Conservation (phyloP, 2,329 filamentous ascomycete species). For the Xylariaceae sp. region DNA sequence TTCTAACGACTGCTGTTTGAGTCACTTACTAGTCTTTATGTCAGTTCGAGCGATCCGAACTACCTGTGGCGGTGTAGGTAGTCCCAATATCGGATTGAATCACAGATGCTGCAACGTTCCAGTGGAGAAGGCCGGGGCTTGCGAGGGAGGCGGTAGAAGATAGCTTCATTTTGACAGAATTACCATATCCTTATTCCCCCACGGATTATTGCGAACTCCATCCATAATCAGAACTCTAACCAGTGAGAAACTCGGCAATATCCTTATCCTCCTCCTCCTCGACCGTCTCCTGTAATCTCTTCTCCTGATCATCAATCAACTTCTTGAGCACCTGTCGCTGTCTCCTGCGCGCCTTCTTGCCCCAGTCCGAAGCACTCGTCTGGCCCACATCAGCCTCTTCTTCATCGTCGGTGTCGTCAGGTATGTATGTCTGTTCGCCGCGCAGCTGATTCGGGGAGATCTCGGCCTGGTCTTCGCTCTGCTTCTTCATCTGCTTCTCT, state of each 20-base stretch:
- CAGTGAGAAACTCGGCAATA: conserved; percentile 64
- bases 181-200: not conserved
- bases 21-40: too few relatives aligned
- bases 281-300: conserved; percentile 48
- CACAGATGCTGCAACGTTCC: not conserved
- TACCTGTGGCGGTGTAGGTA: not conserved
- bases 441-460: conserved; percentile 64
- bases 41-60: too few relatives aligned
- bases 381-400: conserved; percentile 39
- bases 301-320: conserved; percentile 60
- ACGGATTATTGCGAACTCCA: not conserved
- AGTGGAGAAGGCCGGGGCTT: too few relatives aligned
- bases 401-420: conserved; percentile 49
- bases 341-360: conserved; percentile 64
- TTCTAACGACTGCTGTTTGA: too few relatives aligned
- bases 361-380: conserved; percentile 57
- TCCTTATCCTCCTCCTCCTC: conserved; percentile 71
- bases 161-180: too few relatives aligned
- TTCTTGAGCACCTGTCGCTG: conserved; percentile 65
- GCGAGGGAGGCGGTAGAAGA: too few relatives aligned
- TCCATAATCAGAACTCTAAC: conserved; percentile 6
- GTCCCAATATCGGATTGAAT: not conserved
- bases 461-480: conserved; percentile 48
- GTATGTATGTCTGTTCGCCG: conserved; percentile 49
- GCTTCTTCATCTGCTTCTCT: conserved; percentile 60